Base-by-base conservation (phyloP, 257 asterid genomes). In the Nicotiana tabacum region DNA sequence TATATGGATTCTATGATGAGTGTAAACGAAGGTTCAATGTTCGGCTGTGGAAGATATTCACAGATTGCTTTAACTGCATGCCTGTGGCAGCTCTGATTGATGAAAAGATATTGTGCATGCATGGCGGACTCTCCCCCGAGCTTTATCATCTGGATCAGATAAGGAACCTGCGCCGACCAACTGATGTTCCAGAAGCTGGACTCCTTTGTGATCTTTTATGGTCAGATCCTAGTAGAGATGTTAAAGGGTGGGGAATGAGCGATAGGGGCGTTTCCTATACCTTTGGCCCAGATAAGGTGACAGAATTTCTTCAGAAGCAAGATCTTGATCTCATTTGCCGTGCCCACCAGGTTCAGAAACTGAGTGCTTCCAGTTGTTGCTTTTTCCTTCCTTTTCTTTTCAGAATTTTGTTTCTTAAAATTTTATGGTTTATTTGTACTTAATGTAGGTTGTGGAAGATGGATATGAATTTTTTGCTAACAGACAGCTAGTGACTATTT, bases 401-500 rank as follows among this genome's bases (percentile, higher is more conserved):
- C 6, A 1, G 6, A 12, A 27, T 18, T 79, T 9, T 29, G 10
- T 46, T 11, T 65, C 16, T 51, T 10, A 1, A 4, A 68, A 2
- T 65, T 66, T 51, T 81, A 48, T 4, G 27, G 56, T 30, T 10
- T 81, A 46, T 81, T 66, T 18, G 35, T 81, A 29, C 35, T 51
- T 33, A 53, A 21, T 69, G 46, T 88, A 93, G 97, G 96, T 92
- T 2, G 91, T 93, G 48, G 97, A 93, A 86, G 95, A 93, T 89
- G 97, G 97, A 21, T 93, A 93, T n/a, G 97, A 93, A 84, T 92
- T 93, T 84, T 93, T 93, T 80, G 98, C 98, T 29, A 91, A 92
- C 83, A 87, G 97, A 85, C 98, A 92, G 62, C 92, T 93, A 13
- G 95, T 93, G 18, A 93, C 97, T 0, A 90, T 93, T 86, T 93